These are phyloP conservation scores for Kluyveromyces wickerhamii DNA, from an alignment of 805 yeast genomes.

Conservation along the genomic window DNA sequence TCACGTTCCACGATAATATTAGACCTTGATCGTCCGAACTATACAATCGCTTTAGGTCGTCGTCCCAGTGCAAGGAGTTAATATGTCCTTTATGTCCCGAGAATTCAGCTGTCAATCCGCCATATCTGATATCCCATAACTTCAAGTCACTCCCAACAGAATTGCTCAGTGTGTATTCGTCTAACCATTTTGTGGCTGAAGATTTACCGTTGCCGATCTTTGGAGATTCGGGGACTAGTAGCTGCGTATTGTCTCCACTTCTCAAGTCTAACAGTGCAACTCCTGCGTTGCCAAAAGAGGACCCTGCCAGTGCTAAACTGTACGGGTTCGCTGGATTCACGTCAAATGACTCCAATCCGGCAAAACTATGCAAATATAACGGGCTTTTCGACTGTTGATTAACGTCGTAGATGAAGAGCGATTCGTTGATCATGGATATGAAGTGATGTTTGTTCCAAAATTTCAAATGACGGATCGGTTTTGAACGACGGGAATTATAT, in stretches of 20 bases:
- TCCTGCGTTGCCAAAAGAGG: constrained; percentile 66
- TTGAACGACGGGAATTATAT: constrained; percentile 11
- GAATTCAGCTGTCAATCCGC: constrained; percentile 15
- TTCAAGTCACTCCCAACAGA: constrained; percentile 16
- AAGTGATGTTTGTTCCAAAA: constrained; percentile 26
- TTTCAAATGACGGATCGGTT: constrained; percentile 17
- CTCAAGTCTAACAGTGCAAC: constrained; percentile 68
- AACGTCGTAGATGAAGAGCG: constrained; percentile 70
- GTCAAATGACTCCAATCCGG: constrained; percentile 19
- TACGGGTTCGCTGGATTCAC: constrained; percentile 33
- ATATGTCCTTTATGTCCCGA: constrained; percentile 20
- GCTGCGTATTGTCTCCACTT: constrained; percentile 21
- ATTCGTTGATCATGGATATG: constrained; percentile 57
- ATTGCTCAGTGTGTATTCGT: constrained; percentile 18
- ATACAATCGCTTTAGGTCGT: constrained; percentile 11
- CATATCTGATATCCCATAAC: constrained; percentile 23
- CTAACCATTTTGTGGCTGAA: constrained; percentile 19
- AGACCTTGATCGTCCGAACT: constrained; percentile 19
- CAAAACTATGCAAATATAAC: constrained; percentile 18
- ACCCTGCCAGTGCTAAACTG: constrained; percentile 42
- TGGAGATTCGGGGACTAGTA: constrained; percentile 18
- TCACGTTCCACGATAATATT: constrained; percentile 23
- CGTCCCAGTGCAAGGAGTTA: constrained; percentile 12
- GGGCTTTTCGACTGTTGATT: constrained; percentile 38
- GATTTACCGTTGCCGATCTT: constrained; percentile 7